Evolutionary conservation across 176 grass and related monocot species (phyloP).

Genomic region (Chrysopogon serrulatus): DNA sequence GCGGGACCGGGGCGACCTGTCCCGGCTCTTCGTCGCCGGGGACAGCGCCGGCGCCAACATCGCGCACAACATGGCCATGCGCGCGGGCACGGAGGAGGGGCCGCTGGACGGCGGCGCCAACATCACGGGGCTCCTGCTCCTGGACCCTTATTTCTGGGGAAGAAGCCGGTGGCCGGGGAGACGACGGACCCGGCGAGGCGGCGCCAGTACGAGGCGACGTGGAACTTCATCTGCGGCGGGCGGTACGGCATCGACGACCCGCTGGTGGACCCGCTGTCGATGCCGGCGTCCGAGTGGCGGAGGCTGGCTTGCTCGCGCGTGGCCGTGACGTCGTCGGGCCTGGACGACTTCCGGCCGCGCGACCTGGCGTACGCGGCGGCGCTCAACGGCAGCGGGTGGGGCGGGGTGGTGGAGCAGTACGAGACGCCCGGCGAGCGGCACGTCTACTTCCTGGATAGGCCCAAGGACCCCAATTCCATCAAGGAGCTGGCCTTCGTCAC

Average conservation of each 20-base stretch:
- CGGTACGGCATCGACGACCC: conserved; percentile 60
- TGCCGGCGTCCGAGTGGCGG: conserved; percentile 15
- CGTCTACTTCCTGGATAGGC: conserved; percentile 52
- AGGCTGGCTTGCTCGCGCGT: conserved; percentile 35
- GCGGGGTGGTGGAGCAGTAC: conserved; percentile 42
- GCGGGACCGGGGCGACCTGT: conserved; percentile 39
- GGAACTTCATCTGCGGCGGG: conserved; percentile 54
- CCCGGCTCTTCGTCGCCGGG: conserved; percentile 56
- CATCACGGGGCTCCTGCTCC: conserved; percentile 48
- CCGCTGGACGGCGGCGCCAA: conserved; percentile 18
- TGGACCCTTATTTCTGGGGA: conserved; percentile 75
- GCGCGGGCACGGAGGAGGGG: not conserved
- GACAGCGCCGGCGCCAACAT: conserved; percentile 86
- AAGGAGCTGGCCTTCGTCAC: conserved; percentile 47
- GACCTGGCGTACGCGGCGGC: conserved; percentile 49
- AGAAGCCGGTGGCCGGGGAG: conserved; percentile 58
- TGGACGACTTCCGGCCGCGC: conserved; percentile 52
- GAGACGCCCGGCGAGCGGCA: conserved; percentile 65
- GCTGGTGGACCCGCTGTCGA: conserved; percentile 50
- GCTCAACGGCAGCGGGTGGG: conserved; percentile 56
- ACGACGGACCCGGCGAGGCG: conserved; percentile 36
- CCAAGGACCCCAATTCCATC: conserved; percentile 31
- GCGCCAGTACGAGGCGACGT: conserved; percentile 51
- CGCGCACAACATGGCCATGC: conserved; percentile 52
- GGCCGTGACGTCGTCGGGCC: conserved; percentile 49